Conservation (phyloP, 1,284 basidiomycete genomes). For the Cryptococcus deneoformans region DNA sequence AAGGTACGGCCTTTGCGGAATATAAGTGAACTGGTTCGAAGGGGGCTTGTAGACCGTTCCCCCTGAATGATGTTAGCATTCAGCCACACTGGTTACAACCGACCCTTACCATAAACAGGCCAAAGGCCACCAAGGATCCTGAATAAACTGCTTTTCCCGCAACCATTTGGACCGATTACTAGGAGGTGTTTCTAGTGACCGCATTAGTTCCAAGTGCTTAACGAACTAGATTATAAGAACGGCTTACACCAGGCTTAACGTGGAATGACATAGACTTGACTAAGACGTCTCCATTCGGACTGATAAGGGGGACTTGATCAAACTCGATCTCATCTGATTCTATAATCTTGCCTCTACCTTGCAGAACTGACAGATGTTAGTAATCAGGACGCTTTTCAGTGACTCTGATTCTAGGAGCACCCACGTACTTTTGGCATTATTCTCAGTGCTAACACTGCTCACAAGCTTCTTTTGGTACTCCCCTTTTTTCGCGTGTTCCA, state of each 20-base stretch:
- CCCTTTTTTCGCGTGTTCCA: slow-evolving; percentile 80
- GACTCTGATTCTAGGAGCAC: not conserved
- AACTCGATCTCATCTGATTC: slow-evolving; percentile 83
- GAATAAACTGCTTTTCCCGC: slow-evolving; percentile 86
- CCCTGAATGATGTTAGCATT: slow-evolving; percentile 48
- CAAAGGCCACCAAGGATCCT: slow-evolving; percentile 94
- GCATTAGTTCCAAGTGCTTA: not conserved
- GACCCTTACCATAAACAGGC: slow-evolving; percentile 77
- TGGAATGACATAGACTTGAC: slow-evolving; percentile 81
- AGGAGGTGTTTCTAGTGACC: slow-evolving; percentile 73
- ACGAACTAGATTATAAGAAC: not conserved
- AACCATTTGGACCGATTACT: slow-evolving; percentile 89
- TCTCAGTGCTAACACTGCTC: slow-evolving; percentile 68
- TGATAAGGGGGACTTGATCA: slow-evolving; percentile 90
- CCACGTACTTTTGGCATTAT: slow-evolving; percentile 70
- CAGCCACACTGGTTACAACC: not conserved
- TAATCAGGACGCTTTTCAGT: slow-evolving; percentile 4
- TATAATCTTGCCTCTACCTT: slow-evolving; percentile 72
- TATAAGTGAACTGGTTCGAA: slow-evolving; percentile 85
- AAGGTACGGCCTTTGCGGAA: slow-evolving; percentile 94
- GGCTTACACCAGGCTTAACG: slow-evolving; percentile 74
- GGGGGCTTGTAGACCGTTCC: slow-evolving; percentile 92
- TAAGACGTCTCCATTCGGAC: slow-evolving; percentile 92
- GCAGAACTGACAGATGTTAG: slow-evolving; percentile 61
- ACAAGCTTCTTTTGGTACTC: slow-evolving; percentile 88